Evolutionary conservation across 202 grass and related monocot species (phyloP).

Genomic region (Digitaria exilis): DNA sequence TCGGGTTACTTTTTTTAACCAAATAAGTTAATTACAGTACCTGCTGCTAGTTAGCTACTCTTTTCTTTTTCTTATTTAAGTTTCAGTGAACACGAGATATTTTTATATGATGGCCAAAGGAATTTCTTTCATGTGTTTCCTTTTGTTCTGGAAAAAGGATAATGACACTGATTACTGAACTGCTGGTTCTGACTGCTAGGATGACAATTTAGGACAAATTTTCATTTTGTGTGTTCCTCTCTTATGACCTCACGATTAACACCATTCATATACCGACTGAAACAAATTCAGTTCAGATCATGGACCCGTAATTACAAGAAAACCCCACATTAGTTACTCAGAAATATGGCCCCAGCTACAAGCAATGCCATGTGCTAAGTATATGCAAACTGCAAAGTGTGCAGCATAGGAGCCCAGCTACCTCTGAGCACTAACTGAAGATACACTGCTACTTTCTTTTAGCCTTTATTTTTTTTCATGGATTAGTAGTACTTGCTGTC

Average conservation of each 20-base stretch:
- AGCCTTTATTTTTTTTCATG: neutral
- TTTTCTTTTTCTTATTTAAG: neutral
- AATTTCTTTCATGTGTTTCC: neutral
- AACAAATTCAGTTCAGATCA: neutral
- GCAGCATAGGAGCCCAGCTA: neutral
- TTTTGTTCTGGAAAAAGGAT: neutral
- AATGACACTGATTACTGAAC: neutral
- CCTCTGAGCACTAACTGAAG: conserved; percentile 16
- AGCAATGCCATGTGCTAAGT: neutral
- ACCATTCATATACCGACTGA: neutral
- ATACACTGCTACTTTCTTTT: neutral
- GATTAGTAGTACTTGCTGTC: neutral
- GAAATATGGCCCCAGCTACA: neutral
- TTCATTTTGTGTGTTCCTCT: neutral
- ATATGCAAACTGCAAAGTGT: neutral
- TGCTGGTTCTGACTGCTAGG: neutral
- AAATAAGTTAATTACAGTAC: neutral
- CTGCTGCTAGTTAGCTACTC: too few relatives aligned
- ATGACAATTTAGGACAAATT: neutral
- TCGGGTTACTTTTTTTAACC: too few relatives aligned
- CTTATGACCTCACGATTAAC: neutral
- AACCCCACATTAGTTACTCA: too few relatives aligned
- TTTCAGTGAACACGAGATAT: neutral
- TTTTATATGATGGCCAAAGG: neutral
- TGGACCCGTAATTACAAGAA: neutral